Base-by-base conservation (phyloP, 345 rosid species). In the Eucalyptus decipiens region DNA sequence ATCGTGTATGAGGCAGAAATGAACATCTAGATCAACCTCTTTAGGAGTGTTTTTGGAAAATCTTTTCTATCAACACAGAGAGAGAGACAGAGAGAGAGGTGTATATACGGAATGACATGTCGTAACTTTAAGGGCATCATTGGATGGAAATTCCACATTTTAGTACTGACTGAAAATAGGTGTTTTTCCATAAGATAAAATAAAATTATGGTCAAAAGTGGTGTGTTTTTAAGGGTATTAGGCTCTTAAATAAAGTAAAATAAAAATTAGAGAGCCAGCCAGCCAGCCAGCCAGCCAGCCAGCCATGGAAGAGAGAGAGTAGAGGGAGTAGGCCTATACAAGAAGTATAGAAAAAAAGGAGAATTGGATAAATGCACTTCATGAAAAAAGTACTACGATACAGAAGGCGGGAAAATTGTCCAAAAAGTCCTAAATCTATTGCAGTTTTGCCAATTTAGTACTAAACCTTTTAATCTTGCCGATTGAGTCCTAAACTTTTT, bases 61-160 rank as follows among this genome's bases (percentile, higher is more conserved):
- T 69, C 0, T 19, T 18, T 69, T 69, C 80, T 34, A 34, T 32
- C 24, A 0, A 69, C 3, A 67, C 0, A 52, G 50, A 13, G 16
- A 58, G 62, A 54, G 65, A 16, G 19, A 54, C n/a, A 12, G 13
- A 47, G 54, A 17, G 19, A n/a, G 37, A 3, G 21, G 7, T 69
- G 21, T 0, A 32, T 42, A 9, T 5, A 43, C 0, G 2, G 1
- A 52, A 69, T 69, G 43, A 18, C 80, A 34, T 5, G 3, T 32
- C 42, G 23, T 37, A 69, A 34, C 13, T 32, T 34, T 17, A 69
- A 32, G 23, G 42, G 80, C 80, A 34, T 32, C 80, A 17, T 34
- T 69, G 42, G 12, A 2, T 32, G 4, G 40, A 32, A 67, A 67
- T 69, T 37, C 42, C 42, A 5, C 24, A 69, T 69, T 1, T 69